Evolutionary conservation across 2,329 filamentous ascomycete species (phyloP), one percentile per base, ranked within the genome.

Genomic region (Sarocladiaceae sp.): DNA sequence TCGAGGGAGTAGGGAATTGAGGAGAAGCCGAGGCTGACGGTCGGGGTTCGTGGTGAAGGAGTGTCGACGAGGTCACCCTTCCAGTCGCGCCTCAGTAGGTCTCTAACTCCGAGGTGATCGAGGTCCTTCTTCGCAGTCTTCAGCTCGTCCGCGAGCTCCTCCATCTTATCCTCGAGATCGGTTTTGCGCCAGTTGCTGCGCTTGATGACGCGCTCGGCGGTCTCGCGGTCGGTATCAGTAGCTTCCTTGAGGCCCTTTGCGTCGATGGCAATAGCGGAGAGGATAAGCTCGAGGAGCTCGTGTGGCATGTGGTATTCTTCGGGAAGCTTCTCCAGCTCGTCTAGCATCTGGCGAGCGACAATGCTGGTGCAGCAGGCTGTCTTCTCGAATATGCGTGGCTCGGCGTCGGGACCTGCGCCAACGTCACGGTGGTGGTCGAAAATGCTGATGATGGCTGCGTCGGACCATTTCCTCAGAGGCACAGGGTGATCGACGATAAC

Each of bases 51-150:
- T 4, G 71, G 70, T 0, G 72, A 74, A 0, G 69, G 69, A 1
- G 72, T 76, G 57, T 75, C 71, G 44, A 75, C 70, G 15, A 75
- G 57, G 51, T 74, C 71, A 49, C 70, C 71, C 58, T 76, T 76
- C 72, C 72, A 76, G 63, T 76, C 73, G 33, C 72, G 63, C 8
- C 73, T 63, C 25, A 76, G 63, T 44, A 76, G 62, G 55, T 76
- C 72, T 39, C 72, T 69, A 1, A 76, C 62, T 22, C 60, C 63
- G 4, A 76, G 64, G 28, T 66, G 44, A 20, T 64, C 69, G 18
- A 76, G 66, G 51, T 72, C 66, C 53, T 74, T 71, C 59, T 74
- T 72, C 2, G 72, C 72, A 11, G 60, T 56, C 22, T 61, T 62
- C 22, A 76, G 67, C 20, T 68, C 53, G 29, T 71, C 65, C 50